A percentile compares a stretch with the other conserved stretches of the same genome.
These are phyloP conservation scores for Podospora fimiseda DNA, from an alignment of 495 filamentous ascomycete species.

Conservation along the genomic window DNA sequence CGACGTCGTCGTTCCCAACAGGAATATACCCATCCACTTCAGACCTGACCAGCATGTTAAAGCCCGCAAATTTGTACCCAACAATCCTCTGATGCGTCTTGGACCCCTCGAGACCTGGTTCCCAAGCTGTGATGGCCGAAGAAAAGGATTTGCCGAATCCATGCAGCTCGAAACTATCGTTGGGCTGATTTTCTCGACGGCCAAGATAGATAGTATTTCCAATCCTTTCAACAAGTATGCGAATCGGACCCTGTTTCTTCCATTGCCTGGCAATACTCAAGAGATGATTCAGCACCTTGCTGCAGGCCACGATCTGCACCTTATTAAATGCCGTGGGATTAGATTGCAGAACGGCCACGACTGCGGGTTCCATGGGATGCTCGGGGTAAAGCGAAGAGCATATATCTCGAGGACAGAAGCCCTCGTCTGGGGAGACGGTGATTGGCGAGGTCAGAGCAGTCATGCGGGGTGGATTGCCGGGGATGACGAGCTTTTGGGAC, in stretches of 20 bases:
- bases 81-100: constrained; percentile 59
- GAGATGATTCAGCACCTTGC: constrained; percentile 51
- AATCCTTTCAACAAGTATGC: constrained; percentile 54
- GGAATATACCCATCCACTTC: constrained; percentile 59
- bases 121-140: constrained; percentile 58
- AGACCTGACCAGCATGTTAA: constrained; percentile 52
- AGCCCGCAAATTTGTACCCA: constrained; percentile 50
- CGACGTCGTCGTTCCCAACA: too few species aligned
- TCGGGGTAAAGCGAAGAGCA: constrained; percentile 54
- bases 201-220: constrained; percentile 58
- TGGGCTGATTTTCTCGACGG: constrained; percentile 52
- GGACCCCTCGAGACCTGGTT: constrained; percentile 40
- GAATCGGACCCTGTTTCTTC: constrained; percentile 44
- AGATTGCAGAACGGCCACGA: constrained; percentile 30
- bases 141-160: constrained; percentile 63
- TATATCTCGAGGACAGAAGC: constrained; percentile 52
- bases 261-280: constrained; percentile 46
- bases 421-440: constrained; percentile 44
- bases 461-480: constrained; percentile 53
- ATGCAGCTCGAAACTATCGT: constrained; percentile 43
- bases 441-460: constrained; percentile 38
- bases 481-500: neutral
- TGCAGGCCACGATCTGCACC: constrained; percentile 58
- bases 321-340: constrained; percentile 16
- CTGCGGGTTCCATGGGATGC: constrained; percentile 54